Conservation (phyloP, 2,329 filamentous ascomycete genomes). For the Aspergillus tubingensis region DNA sequence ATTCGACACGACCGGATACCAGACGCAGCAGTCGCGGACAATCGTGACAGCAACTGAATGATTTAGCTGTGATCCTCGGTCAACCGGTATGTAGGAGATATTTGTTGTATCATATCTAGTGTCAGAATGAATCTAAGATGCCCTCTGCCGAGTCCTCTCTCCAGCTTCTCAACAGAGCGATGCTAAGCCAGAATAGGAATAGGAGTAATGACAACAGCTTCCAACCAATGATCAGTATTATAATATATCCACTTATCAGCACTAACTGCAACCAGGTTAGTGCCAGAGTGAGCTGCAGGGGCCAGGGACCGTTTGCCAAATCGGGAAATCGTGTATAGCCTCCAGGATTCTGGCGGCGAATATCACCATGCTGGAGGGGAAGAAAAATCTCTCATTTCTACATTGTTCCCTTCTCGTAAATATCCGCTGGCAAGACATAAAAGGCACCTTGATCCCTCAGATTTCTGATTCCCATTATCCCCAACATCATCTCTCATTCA, state of each 20-base stretch:
- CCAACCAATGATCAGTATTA: background rate
- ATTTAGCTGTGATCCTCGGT: background rate
- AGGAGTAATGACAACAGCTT: too few relatives aligned
- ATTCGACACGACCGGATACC: background rate
- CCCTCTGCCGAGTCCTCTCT: too few relatives aligned
- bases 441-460: background rate
- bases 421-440: background rate
- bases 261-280: background rate
- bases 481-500: background rate
- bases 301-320: constrained; percentile 2
- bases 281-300: background rate
- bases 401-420: too few relatives aligned
- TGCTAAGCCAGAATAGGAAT: background rate
- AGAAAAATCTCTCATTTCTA: background rate
- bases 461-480: background rate
- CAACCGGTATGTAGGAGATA: background rate
- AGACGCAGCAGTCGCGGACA: background rate
- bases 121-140: background rate
- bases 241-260: too few relatives aligned
- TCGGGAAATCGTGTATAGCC: constrained; percentile 4
- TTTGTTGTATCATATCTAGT: background rate
- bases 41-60: constrained; percentile 1
- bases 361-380: background rate
- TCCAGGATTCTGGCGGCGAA: background rate
- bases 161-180: too few relatives aligned